A percentile compares a stretch with the other conserved stretches of the same genome.
These are phyloP conservation scores for Whalleya microplaca DNA, from an alignment of 2,329 filamentous ascomycete species.

Conservation along the genomic window DNA sequence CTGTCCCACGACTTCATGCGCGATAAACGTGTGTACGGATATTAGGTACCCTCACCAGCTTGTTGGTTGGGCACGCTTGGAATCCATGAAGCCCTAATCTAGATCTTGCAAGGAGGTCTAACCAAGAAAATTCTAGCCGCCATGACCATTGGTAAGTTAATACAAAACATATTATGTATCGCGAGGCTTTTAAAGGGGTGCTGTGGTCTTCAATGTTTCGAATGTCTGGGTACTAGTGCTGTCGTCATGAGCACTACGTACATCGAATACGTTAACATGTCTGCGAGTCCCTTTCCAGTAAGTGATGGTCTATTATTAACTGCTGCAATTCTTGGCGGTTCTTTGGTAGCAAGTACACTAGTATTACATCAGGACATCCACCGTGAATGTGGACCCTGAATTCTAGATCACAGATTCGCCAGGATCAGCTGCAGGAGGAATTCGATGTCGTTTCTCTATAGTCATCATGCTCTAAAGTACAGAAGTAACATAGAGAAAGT, in stretches of 20 bases:
- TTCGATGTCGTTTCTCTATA: conserved; percentile 2
- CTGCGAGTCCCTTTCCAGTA: neutral
- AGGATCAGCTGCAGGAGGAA: neutral
- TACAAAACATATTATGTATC: neutral
- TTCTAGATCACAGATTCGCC: neutral
- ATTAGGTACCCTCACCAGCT: neutral
- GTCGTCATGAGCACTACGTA: neutral
- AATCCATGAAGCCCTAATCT: neutral
- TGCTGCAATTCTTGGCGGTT: neutral
- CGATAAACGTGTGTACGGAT: neutral
- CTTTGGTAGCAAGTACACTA: neutral
- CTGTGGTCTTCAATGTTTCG: neutral
- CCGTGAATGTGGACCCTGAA: neutral
- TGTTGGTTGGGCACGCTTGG: neutral
- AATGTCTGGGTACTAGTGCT: neutral
- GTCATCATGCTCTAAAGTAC: conserved; percentile 30
- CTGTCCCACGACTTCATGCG: neutral
- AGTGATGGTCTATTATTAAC: neutral
- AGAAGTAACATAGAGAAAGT: conserved; percentile 19
- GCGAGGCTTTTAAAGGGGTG: no score
- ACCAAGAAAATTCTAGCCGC: no score
- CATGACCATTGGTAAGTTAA: no score
- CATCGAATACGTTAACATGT: neutral
- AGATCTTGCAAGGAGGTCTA: no score
- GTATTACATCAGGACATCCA: neutral